Evolutionary conservation across 306 rosid genomes (phyloP), one percentile per base, ranked within the genome.

Genomic region (Cucurbita maxima): DNA sequence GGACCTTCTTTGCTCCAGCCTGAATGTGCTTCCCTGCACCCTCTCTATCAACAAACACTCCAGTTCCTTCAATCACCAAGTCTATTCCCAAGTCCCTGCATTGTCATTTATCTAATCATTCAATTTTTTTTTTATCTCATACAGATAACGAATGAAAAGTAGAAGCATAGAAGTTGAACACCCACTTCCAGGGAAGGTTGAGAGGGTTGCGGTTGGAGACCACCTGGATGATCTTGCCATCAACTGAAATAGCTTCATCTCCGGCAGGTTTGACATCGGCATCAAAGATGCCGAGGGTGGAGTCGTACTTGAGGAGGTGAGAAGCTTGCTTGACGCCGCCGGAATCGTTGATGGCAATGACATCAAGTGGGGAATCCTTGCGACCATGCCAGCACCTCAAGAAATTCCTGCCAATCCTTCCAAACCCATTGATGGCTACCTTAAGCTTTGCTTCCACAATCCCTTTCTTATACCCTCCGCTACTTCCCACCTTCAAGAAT

Each of bases 381-480:
- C 98, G 88, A 0, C 98, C 98, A 60, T 93, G 98, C 98, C 97
- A 93, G 81, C 98, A 93, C 81, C 98, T 82, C 89, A 93, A 82
- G 84, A 93, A 93, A 84, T 93, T 93, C 84, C 98, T 83, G 19
- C 98, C 98, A 51, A 93, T 93, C 74, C 98, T 88, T 22, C 98
- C 98, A 54, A 90, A 93, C 14, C 98, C 98, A 66, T 93, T 93
- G 48, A 93, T 93, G 10, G 98, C 98, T 40, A 93, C 98, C 83
- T 88, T 93, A 66, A 93, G 79, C 72, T 93, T 90, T 22, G 98
- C 98, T 76, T 90, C 97, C 19, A 58, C 78, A 9, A 87, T 83
- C 14, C 88, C 88, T 76, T 74, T 90, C 82, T 75, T 88, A 88
- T 84, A 84, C 69, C 89, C 92, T 9, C 84, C 88, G 55, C 83